Evolutionary conservation across 441 rosid species (phyloP).

Genomic region (Adansonia rubrostipa): DNA sequence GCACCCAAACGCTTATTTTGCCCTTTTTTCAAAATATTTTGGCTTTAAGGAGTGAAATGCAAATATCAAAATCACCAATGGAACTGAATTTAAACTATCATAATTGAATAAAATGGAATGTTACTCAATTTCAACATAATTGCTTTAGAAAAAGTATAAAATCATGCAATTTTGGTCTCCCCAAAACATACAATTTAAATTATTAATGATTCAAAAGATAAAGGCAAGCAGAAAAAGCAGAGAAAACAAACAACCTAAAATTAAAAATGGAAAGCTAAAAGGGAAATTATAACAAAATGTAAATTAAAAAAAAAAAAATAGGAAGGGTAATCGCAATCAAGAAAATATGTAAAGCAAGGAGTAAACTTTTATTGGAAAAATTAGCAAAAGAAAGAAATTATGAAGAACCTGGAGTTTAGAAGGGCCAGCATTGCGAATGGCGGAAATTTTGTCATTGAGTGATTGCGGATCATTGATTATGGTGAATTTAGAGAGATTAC

Average conservation of each 20-base stretch:
- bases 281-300: neutral
- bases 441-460: constrained; percentile 51
- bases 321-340: neutral
- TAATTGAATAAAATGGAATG: neutral
- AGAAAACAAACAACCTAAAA: neutral
- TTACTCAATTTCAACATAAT: neutral
- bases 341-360: neutral
- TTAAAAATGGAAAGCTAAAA: neutral
- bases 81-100: neutral
- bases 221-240: neutral
- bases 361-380: neutral
- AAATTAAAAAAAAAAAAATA: neutral
- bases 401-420: constrained; percentile 71
- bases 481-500: constrained; percentile 42
- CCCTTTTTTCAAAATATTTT: neutral
- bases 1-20: neutral
- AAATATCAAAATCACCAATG: neutral
- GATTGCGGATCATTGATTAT: constrained; percentile 48
- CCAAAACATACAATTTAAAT: neutral
- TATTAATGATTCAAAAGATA: neutral
- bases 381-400: constrained; percentile 5
- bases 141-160: neutral
- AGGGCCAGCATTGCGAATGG: constrained; percentile 69
- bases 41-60: neutral
- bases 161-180: neutral